Percentiles rank a stretch among this genome's conserved stretches.
phyloP scores from a whole-genome alignment of 169 alveolate genomes.

The Eimeria necatrix region DNA sequence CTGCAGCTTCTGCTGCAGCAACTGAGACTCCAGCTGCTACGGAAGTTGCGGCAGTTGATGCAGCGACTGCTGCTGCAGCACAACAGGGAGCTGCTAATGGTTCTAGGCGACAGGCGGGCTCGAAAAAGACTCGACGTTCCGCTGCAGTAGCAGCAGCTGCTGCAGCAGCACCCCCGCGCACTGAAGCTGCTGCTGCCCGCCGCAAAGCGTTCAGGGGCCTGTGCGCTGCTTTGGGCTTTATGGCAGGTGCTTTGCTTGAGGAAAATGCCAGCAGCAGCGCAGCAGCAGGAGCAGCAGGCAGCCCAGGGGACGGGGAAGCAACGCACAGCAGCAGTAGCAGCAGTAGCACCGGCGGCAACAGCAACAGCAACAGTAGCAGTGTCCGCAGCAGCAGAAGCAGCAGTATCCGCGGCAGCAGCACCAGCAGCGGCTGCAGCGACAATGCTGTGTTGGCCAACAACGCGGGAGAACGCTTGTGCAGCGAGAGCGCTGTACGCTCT shows the following conservation, averaged over 20 bases:
- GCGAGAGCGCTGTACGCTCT: neutral
- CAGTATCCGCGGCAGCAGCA: neutral
- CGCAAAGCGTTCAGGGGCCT: slow-evolving; percentile 20
- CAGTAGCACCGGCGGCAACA: neutral
- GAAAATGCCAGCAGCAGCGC: slow-evolving; percentile 22
- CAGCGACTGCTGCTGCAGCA: slow-evolving; percentile 11
- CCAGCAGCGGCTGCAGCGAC: neutral
- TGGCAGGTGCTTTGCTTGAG: slow-evolving; percentile 37
- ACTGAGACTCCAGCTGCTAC: neutral
- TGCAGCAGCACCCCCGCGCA: neutral
- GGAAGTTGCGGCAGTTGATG: neutral
- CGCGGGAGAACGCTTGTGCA: neutral
- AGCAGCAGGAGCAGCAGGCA: neutral
- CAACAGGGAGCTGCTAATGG: neutral
- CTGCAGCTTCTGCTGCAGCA: neutral
- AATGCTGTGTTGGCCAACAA: neutral
- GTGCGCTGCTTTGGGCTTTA: slow-evolving; percentile 41
- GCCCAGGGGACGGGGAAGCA: neutral
- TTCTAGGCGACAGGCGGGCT: neutral
- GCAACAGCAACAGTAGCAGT: neutral
- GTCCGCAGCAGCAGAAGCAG: neutral
- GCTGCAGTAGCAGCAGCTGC: neutral
- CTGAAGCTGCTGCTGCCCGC: neutral
- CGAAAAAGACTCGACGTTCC: neutral
- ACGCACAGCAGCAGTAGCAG: neutral